Percentiles rank a stretch among this genome's conserved stretches.
Conservation (phyloP, 345 rosid species). For the Gynandropsis gynandra region DNA sequence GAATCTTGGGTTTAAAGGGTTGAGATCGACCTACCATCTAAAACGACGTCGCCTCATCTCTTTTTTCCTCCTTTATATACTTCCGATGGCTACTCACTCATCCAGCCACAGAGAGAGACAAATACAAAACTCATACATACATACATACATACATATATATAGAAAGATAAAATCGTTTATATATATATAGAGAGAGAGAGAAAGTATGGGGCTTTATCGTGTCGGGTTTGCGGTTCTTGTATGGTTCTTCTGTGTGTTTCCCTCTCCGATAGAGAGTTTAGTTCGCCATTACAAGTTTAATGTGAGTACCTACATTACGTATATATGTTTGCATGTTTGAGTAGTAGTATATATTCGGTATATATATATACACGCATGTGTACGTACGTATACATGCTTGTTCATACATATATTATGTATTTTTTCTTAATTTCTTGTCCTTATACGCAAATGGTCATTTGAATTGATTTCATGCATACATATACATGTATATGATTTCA, state of each 20-base stretch:
- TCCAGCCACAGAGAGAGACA: background rate
- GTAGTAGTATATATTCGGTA: background rate
- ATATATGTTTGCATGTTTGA: background rate
- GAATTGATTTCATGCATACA: too few species aligned
- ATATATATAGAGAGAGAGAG: background rate
- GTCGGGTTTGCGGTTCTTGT: constrained; percentile 36
- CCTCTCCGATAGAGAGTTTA: constrained; percentile 38
- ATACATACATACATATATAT: background rate
- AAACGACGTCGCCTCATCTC: constrained; percentile 57
- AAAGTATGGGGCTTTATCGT: constrained; percentile 24
- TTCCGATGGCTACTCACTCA: constrained; percentile 33
- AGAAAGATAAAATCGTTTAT: too few species aligned
- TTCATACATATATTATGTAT: constrained; percentile 3
- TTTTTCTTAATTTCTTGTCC: background rate
- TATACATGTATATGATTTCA: too few species aligned
- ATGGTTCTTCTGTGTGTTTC: constrained; percentile 34
- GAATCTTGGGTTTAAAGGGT: constrained; percentile 47
- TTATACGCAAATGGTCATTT: background rate
- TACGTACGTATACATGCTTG: background rate
- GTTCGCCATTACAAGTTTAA: constrained; percentile 70
- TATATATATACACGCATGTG: background rate
- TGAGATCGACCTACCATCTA: constrained; percentile 42
- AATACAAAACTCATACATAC: too few species aligned
- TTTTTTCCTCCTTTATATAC: constrained; percentile 39
- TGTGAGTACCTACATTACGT: constrained; percentile 34